These are phyloP conservation scores for Peronospora farinosa DNA, from an alignment of 352 stramenopile genomes.

Conservation along the genomic window DNA sequence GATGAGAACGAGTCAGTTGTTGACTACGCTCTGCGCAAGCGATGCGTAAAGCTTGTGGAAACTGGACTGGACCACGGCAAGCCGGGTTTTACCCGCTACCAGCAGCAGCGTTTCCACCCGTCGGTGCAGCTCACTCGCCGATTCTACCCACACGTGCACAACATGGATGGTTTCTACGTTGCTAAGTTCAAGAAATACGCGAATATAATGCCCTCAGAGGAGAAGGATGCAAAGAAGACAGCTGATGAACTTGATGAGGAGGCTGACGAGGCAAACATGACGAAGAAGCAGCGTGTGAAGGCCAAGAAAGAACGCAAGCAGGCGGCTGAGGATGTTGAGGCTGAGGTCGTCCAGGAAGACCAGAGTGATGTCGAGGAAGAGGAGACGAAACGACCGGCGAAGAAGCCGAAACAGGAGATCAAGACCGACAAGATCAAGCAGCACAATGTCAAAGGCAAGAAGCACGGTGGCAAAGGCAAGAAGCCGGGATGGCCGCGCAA, in stretches of 20 bases:
- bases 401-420: constrained; percentile 47
- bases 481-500: constrained; percentile 36
- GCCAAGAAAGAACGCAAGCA: constrained; percentile 68
- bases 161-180: constrained; percentile 99
- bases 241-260: constrained; percentile 63
- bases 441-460: constrained; percentile 32
- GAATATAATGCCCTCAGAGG: constrained; percentile 83
- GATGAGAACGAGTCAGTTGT: constrained; percentile 96
- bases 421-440: constrained; percentile 31
- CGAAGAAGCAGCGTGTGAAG: constrained; percentile 82
- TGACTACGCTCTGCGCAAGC: constrained; percentile 97
- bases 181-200: constrained; percentile 99
- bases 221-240: constrained; percentile 69
- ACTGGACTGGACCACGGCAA: constrained; percentile 96
- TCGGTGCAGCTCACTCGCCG: constrained; percentile 91
- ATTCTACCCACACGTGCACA: constrained; percentile 99
- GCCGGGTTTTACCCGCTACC: constrained; percentile 89
- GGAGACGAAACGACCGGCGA: constrained; percentile 29
- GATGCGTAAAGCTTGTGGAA: constrained; percentile 97
- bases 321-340: constrained; percentile 64
- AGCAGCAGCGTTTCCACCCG: constrained; percentile 97
- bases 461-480: constrained; percentile 35
- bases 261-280: constrained; percentile 59
- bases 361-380: constrained; percentile 44
- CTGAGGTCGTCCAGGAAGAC: constrained; percentile 50